phyloP scores from a whole-genome alignment of 306 rosid genomes.

The Heteromeles arbutifolia region DNA sequence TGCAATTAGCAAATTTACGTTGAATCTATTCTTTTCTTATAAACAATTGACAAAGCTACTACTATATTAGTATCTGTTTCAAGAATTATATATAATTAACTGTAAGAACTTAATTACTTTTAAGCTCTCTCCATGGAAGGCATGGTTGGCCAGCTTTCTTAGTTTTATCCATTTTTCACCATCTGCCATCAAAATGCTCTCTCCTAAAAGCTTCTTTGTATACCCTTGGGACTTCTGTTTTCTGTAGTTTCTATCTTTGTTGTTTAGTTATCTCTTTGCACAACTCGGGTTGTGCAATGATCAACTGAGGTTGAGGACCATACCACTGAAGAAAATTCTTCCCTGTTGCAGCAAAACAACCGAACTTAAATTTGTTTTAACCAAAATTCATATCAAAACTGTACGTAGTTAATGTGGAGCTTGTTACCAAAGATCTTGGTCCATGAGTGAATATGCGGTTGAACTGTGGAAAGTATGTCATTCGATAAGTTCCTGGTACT shows the following conservation, averaged over 20 bases:
- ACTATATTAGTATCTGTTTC: too few species aligned
- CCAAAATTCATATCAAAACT: not conserved
- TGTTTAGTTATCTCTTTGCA: not conserved
- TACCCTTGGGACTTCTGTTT: not conserved
- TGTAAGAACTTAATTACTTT: not conserved
- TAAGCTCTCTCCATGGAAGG: constrained; percentile 11
- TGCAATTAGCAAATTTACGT: not conserved
- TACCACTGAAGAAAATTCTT: not conserved
- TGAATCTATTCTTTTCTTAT: too few species aligned
- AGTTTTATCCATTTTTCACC: constrained; percentile 18
- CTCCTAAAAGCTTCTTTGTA: not conserved
- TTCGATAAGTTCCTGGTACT: not conserved
- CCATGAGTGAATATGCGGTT: not conserved
- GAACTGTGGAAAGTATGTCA: not conserved
- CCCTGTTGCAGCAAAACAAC: not conserved
- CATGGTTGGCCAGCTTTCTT: not conserved
- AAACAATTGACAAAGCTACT: too few species aligned
- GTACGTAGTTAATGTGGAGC: not conserved
- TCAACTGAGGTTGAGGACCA: not conserved
- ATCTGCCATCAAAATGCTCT: not conserved
- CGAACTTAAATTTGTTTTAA: too few species aligned
- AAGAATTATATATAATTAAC: not conserved
- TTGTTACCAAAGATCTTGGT: not conserved
- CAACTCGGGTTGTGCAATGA: not conserved
- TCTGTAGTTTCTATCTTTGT: not conserved